These are phyloP conservation scores for Moricandia arvensis DNA, from an alignment of 345 rosid genomes.

Conservation along the genomic window DNA sequence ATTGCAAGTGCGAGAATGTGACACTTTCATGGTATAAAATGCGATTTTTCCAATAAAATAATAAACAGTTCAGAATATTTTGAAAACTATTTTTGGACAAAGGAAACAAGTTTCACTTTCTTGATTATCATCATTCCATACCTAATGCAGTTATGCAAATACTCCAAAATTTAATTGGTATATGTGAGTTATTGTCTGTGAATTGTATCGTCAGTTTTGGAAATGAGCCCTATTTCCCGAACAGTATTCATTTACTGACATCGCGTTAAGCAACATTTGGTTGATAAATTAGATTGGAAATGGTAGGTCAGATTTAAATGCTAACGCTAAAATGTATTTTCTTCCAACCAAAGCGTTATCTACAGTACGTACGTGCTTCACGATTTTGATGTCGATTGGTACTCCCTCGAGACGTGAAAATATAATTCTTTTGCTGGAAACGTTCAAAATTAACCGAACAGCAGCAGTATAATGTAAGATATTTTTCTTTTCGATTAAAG, in stretches of 20 bases:
- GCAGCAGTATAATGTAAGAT: not conserved
- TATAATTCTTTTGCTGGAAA: too few relatives aligned
- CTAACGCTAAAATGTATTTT: not conserved
- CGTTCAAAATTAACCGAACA: too few relatives aligned
- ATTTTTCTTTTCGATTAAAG: not conserved
- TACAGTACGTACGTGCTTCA: not conserved
- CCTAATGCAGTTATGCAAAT: not conserved
- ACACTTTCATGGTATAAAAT: too few relatives aligned
- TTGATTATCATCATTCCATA: not conserved
- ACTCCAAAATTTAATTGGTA: not conserved
- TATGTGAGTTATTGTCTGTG: not conserved
- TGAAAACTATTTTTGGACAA: not conserved
- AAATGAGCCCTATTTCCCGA: not conserved
- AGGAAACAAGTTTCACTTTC: not conserved
- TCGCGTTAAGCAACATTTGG: not conserved
- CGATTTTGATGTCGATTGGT: not conserved
- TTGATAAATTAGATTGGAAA: not conserved
- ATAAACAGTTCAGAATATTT: not conserved
- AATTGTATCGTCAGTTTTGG: not conserved
- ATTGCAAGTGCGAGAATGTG: too few relatives aligned
- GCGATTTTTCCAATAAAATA: too few relatives aligned
- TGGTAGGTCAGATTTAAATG: constrained; percentile 22
- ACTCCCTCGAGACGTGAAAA: not conserved
- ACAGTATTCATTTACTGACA: not conserved
- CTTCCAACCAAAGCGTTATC: constrained; percentile 11